Base-by-base conservation (phyloP, 495 filamentous ascomycete genomes). In the Bryoglossum gracile region DNA sequence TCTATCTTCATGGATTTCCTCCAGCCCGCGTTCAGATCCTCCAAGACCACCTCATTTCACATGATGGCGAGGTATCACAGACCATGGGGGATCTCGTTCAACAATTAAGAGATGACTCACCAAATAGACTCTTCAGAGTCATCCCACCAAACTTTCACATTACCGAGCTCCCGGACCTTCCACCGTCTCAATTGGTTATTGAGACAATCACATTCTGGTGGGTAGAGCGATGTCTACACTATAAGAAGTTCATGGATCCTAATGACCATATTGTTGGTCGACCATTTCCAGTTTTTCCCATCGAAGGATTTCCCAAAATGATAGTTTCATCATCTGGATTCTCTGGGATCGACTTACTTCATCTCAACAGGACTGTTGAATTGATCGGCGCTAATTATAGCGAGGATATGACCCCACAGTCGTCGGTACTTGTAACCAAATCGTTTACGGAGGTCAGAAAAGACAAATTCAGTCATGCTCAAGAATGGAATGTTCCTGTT, bases 151-250 rank as follows among this genome's bases (percentile, higher is more conserved):
- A 66, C 21, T 13, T 61, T 3, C 58, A 55, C 5, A n/a, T 46
- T 8, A 34, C 33, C 3, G 14, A 51, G 8, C 43, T 19, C 33
- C 52, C 51, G n/a, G 19, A 26, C 6, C 33, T 58, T 14, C 55
- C 55, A 26, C 3, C 39, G 23, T 44, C 44, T 26, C n/a, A 55
- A 17, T 0, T 18, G 4, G 9, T 13, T 8, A 42, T 60, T 32
- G 42, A 55, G 23, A 51, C 82, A 35, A 84, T 94, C 30, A 96
- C 87, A 8, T 86, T 95, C 54, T 92, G 90, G 74, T 98, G 91
- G 81, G 71, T 97, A 30, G 92, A 98, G 65, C 74, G 79, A 35
- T 97, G 91, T 62, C 67, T 97, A 25, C 77, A 88, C 57, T 74
- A 79, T 13, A 88, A 86, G 57, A 68, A 62, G 8, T 74, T 89